Evolutionary conservation across 192 early-diverging fungal genomes (phyloP).

Genomic region (Dissophora globulifera): DNA sequence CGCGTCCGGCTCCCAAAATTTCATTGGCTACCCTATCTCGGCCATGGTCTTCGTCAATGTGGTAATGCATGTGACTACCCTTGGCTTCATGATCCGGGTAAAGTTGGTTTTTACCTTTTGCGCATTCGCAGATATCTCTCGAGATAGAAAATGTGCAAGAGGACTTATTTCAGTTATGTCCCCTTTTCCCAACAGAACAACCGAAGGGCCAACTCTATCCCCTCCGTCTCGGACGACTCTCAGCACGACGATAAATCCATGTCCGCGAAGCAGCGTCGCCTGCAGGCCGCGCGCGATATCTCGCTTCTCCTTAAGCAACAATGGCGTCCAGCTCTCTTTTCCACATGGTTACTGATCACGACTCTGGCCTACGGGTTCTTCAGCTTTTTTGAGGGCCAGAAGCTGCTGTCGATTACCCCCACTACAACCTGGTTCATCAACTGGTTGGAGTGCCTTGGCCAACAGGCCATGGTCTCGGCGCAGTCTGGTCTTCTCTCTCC

Average conservation of each 20-base stretch:
- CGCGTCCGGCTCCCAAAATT: slow-evolving; percentile 5
- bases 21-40: slow-evolving; percentile 31
- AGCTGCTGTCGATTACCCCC: not conserved
- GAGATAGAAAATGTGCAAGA: too few relatives aligned
- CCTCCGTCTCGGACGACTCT: not conserved
- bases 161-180: too few relatives aligned
- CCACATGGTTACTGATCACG: slow-evolving; percentile 16
- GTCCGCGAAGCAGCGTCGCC: slow-evolving; percentile 20
- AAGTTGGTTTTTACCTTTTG: too few relatives aligned
- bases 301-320: slow-evolving; percentile 37
- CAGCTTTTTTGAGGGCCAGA: slow-evolving; percentile 34
- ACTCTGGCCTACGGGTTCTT: slow-evolving; percentile 41
- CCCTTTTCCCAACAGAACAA: not conserved
- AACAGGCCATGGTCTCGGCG: slow-evolving; percentile 4
- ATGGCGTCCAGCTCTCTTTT: slow-evolving; percentile 37
- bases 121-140: not conserved
- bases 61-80: slow-evolving; percentile 29
- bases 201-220: not conserved
- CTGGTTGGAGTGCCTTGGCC: slow-evolving; percentile 8
- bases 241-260: slow-evolving; percentile 2
- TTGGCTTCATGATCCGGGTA: slow-evolving; percentile 28
- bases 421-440: slow-evolving; percentile 11
- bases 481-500: too few relatives aligned
- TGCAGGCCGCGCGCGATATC: slow-evolving; percentile 27
- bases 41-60: slow-evolving; percentile 17